A percentile compares a stretch with the other conserved stretches of the same genome.
Conservation (phyloP, 2,329 filamentous ascomycete genomes). For the Aureobasidium sp. region DNA sequence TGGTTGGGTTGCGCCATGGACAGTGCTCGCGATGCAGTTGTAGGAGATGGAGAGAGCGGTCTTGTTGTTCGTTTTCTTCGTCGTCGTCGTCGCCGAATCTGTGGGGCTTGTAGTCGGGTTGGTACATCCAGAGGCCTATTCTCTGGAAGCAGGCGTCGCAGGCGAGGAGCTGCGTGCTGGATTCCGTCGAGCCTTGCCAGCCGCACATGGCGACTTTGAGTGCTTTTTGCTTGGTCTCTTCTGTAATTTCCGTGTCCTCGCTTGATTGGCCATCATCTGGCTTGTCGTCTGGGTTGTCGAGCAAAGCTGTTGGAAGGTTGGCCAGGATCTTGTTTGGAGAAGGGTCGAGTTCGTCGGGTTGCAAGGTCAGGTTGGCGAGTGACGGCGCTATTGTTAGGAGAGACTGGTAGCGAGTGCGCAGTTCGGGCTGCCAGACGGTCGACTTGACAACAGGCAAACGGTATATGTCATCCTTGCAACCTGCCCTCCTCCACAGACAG, state of each 20-base stretch:
- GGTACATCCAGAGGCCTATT: conserved; percentile 87
- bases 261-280: not conserved
- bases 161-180: conserved; percentile 62
- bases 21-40: conserved; percentile 30
- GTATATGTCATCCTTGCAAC: conserved; percentile 72
- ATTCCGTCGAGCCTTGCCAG: conserved; percentile 45
- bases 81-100: conserved; percentile 17
- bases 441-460: conserved; percentile 41
- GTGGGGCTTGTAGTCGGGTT: conserved; percentile 43
- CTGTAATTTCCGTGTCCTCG: not conserved
- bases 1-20: conserved; percentile 27
- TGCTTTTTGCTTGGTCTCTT: conserved; percentile 17
- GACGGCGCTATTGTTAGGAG: conserved; percentile 20
- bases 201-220: conserved; percentile 35
- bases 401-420: conserved; percentile 23
- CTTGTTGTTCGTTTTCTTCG: conserved; percentile 33
- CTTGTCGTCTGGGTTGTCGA: conserved; percentile 14
- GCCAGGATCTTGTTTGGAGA: conserved; percentile 18
- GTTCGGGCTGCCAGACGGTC: conserved; percentile 26
- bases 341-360: conserved; percentile 17
- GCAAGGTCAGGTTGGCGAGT: conserved; percentile 16
- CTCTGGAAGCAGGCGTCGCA: conserved; percentile 83
- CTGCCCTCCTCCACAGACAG: conserved; percentile 77
- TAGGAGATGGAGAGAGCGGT: conserved; percentile 22
- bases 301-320: conserved; percentile 21